Base-by-base conservation (phyloP, 176 grass and related monocot species). In the Panicum miliaceum region DNA sequence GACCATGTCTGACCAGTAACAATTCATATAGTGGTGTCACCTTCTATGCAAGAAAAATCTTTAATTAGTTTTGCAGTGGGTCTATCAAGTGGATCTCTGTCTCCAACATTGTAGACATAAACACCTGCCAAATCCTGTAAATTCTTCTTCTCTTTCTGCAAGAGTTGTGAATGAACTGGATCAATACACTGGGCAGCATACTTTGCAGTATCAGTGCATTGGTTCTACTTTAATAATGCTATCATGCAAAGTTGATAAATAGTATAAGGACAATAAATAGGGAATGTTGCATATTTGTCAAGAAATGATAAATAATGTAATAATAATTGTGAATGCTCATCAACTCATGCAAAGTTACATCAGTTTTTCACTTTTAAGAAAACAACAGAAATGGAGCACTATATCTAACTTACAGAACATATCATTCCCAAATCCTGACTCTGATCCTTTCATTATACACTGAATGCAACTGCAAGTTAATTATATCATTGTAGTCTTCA, bases 61-160 rank as follows among this genome's bases (percentile, higher is more conserved):
- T 93, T 97, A 75, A 97, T 95, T 27, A 98, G 67, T 84, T 84
- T 95, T 85, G 96, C 96, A 77, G 90, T 92, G 14, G 96, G 96
- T 32, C 88, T 90, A 82, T 95, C 96, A 60, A 98, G 89, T 38
- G 48, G 52, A 26, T 98, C 93, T 89, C 91, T 91, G 18, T 98
- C 96, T 65, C 72, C 64, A 59, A 93, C 91, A 68, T 93, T 95
- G 81, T 91, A 98, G 83, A 93, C 87, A 92, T 91, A 98, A 79
- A 95, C 93, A 75, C 89, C 87, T 84, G 84, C 87, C 77, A 90
- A 64, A 71, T 98, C 93, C 76, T 98, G 96, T 73, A 98, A 85
- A 89, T 98, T 98, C 64, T 93, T 95, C 91, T 93, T 98, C 91
- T 93, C 96, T 70, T 93, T 98, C 91, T 98, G 87, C 75, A 82